Percentiles rank a stretch among this genome's conserved stretches.
Conservation (phyloP, 1,284 basidiomycete species). For the Puccinia horiana region DNA sequence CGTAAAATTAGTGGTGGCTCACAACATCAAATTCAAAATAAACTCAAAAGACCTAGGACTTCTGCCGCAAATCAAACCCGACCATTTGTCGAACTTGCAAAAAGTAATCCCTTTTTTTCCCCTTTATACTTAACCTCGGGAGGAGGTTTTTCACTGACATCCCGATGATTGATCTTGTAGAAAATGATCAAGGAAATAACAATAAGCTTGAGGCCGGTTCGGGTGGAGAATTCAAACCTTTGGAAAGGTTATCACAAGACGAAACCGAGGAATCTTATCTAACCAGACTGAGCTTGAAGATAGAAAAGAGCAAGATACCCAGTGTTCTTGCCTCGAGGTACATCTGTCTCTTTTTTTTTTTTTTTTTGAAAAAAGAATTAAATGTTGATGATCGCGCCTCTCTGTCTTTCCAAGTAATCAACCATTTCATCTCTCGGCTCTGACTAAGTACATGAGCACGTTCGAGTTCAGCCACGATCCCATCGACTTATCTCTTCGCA, state of each 20-base stretch:
- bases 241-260: background rate
- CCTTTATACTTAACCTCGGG: background rate
- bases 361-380: background rate
- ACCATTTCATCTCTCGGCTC: constrained; percentile 66
- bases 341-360: background rate
- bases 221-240: background rate
- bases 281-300: background rate
- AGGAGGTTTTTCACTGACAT: background rate
- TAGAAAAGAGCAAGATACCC: constrained; percentile 37
- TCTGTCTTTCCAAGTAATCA: background rate
- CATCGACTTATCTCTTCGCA: constrained; percentile 86
- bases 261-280: constrained; percentile 27
- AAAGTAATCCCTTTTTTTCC: background rate
- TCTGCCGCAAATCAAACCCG: background rate
- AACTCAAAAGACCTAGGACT: background rate
- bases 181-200: background rate
- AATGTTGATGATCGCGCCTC: background rate
- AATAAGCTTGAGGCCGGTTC: background rate
- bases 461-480: constrained; percentile 80
- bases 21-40: background rate
- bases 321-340: constrained; percentile 37
- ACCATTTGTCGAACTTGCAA: background rate
- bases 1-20: background rate
- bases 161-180: background rate
- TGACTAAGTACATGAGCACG: constrained; percentile 71